phyloP scores from a whole-genome alignment of 1,139 yeast species.

The Meyerozyma guilliermondii region DNA sequence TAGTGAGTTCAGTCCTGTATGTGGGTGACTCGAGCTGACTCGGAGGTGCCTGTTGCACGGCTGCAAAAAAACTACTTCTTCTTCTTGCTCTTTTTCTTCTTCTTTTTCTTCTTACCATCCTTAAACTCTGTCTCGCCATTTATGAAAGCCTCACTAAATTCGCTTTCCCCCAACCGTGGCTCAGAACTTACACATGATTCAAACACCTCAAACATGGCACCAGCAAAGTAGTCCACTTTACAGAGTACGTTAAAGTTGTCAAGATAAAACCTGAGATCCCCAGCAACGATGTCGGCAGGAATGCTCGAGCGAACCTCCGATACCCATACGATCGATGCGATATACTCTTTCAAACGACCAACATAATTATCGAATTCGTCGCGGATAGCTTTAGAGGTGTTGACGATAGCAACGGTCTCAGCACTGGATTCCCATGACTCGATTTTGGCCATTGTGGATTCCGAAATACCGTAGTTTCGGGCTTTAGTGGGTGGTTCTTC shows the following conservation, averaged over 20 bases:
- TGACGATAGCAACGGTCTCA: not conserved
- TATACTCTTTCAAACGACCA: not conserved
- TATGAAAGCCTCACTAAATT: conserved; percentile 21
- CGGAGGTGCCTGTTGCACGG: not conserved
- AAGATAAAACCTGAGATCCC: conserved; percentile 22
- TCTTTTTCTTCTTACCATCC: conserved; percentile 21
- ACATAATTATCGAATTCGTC: not conserved
- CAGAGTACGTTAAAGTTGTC: conserved; percentile 25
- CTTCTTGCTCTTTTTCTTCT: conserved; percentile 18
- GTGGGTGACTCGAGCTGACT: not conserved
- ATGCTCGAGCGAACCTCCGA: not conserved
- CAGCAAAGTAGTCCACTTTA: conserved; percentile 28
- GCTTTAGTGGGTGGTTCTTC: not conserved
- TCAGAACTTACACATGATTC: conserved; percentile 12
- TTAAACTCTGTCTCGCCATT: conserved; percentile 18
- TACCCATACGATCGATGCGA: not conserved
- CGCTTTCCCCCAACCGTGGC: conserved; percentile 11
- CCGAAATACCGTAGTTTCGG: not conserved
- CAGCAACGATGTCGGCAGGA: not conserved
- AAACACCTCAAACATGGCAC: conserved; percentile 21
- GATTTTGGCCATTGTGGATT: not conserved
- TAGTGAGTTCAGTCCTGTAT: not conserved
- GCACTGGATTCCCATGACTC: not conserved
- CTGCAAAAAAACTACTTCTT: conserved; percentile 7
- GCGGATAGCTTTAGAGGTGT: not conserved